Base-by-base conservation (phyloP, 129 eudicot species). In the Tanacetum coccineum region DNA sequence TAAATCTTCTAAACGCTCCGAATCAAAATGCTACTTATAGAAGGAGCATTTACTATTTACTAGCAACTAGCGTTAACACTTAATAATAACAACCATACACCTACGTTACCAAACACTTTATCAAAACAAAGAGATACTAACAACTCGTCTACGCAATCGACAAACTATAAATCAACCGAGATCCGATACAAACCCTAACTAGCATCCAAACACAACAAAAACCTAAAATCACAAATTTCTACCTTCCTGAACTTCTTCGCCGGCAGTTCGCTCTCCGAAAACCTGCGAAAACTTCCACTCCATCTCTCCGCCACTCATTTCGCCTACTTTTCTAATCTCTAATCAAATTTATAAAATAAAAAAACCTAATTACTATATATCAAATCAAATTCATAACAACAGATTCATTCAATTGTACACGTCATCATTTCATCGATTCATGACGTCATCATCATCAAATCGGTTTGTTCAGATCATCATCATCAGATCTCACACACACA, bases 231-330 rank as follows among this genome's bases (percentile, higher is more conserved):
- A 66, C 2, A 51, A 12, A 70, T 59, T 76, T 47, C 44, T 75
- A 82, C 87, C 81, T 75, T 82, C 90, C 60, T 85, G 87, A 20
- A 83, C 90, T 75, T 81, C 87, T 62, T 89, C 94, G 15, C 90
- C 96, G 58, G 87, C 82, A 25, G 84, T 67, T 21, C 86, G 83
- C 75, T 85, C 94, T 52, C 90, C 96, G 9, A 85, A 89, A 17
- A 89, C 96, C 89, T 89, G 93, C 57, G 96, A 83, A 68, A 85
- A 89, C 66, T 83, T 89, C 96, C 96, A 89, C 63, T 89, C 94
- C 28, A 89, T 80, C 64, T 73, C 87, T 74, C 85, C 87, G 52
- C 73, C 85, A 62, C 83, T 83, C 74, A 84, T 85, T 68, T 87
- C 82, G 25, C 25, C 25, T 2, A 22, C 93, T 85, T 89, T 46